phyloP scores from a whole-genome alignment of 2,329 filamentous ascomycete genomes.

The Pseudogymnoascus sp. region DNA sequence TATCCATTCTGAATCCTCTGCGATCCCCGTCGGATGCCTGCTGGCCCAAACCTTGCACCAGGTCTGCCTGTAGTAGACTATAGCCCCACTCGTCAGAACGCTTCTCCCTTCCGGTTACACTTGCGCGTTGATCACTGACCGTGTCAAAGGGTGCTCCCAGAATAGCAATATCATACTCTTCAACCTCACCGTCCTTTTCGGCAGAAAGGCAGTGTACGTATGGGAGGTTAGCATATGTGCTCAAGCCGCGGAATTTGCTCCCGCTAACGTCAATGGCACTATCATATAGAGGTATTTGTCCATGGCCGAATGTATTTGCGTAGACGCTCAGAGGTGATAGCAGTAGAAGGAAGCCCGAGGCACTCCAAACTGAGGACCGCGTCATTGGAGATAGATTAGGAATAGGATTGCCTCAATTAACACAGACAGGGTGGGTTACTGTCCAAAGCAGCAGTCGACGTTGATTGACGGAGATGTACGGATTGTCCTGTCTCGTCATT shows the following conservation, averaged over 20 bases:
- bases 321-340: not conserved
- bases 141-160: conserved; percentile 44
- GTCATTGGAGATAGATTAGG: not conserved
- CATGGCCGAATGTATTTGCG: not conserved
- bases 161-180: conserved; percentile 29
- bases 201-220: conserved; percentile 13
- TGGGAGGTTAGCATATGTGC: conserved; percentile 14
- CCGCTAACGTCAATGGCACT: not conserved
- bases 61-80: conserved; percentile 23
- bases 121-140: conserved; percentile 19
- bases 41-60: conserved; percentile 31
- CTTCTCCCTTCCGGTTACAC: not conserved
- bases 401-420: not conserved
- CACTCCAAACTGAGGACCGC: not conserved
- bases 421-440: not conserved
- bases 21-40: conserved; percentile 28
- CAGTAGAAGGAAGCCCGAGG: not conserved
- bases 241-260: conserved; percentile 10
- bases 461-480: not conserved
- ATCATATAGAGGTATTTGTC: not conserved
- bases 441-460: not conserved
- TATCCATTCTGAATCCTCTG: conserved; percentile 20
- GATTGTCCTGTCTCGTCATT: not conserved
- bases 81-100: not conserved
- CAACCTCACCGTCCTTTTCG: not conserved